Evolutionary conservation across 1,139 yeast genomes (phyloP), one percentile per base, ranked within the genome.

Genomic region (Kodamaea arcana): DNA sequence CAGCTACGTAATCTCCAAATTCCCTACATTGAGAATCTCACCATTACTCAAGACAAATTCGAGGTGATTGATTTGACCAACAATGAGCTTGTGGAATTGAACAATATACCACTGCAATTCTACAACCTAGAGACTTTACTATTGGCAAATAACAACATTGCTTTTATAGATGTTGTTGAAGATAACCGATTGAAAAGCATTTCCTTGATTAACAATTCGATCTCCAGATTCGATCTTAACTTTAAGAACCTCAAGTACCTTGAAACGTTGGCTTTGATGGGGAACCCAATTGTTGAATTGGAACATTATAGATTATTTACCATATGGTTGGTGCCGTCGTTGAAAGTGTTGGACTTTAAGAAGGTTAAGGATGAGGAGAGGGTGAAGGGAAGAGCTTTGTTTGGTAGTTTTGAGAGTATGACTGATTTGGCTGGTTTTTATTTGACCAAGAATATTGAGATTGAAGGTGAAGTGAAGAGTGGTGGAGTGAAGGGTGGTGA

Each of bases 41-140:
- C 57, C 13, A 51, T 51, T 17, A 58, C 69, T 10, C 52, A 54
- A 26, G 59, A 63, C 43, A 50, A 49, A 35, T 65, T 67, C 45
- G 77, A 74, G 36, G 74, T 76, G 15, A 61, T 85, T 6, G 95
- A 86, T 54, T 56, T 85, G 27, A 72, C 86, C 4, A 78, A 80
- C 51, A 86, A 86, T 54, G 80, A 74, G 25, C 58, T 85, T 14
- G 58, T 72, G 3, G 70, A 68, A 12, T 51, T 86, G 12, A 69
- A 74, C 6, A 69, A 70, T 36, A 57, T 82, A 14, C 85, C 87
- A 0, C 37, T 39, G 4, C 43, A 46, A 10, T 54, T 78, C 31
- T 34, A 45, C 8, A 65, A 72, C 24, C 53, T 81, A 15, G 65
- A 65, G 33, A 66, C 74, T 0, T 48, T 86, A 3, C 58, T 84